phyloP scores from a whole-genome alignment of 352 stramenopile species.

The Pythium utonaiense region DNA sequence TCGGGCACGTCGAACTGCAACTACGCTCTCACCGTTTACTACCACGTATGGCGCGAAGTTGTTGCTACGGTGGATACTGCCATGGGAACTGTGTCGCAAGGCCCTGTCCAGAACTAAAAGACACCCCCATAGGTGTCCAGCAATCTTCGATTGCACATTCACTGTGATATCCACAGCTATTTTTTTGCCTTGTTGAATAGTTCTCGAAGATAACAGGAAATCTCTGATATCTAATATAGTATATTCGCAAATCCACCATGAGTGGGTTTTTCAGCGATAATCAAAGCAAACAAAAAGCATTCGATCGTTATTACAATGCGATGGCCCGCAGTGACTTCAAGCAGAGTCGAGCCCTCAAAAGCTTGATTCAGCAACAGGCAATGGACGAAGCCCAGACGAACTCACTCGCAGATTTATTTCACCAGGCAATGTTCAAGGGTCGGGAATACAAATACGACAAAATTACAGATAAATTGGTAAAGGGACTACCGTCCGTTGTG shows the following conservation, averaged over 20 bases:
- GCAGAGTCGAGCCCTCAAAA: constrained; percentile 17
- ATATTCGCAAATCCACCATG: too few relatives aligned
- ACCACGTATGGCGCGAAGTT: constrained; percentile 25
- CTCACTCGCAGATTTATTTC: constrained; percentile 15
- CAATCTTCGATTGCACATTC: too few relatives aligned
- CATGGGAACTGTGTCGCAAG: constrained; percentile 24
- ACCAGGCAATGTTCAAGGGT: constrained; percentile 12
- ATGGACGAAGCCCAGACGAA: constrained; percentile 10
- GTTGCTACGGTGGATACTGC: constrained; percentile 22
- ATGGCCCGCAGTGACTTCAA: constrained; percentile 20
- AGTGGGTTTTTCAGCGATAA: constrained; percentile 24
- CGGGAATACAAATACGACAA: constrained; percentile 16
- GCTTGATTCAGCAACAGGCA: constrained; percentile 14
- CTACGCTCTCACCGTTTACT: constrained; percentile 21
- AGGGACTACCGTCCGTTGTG: background rate
- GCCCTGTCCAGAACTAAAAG: constrained; percentile 21
- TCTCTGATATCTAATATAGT: constrained; percentile 27
- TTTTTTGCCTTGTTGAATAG: too few relatives aligned
- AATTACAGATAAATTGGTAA: constrained; percentile 15
- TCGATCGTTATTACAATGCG: constrained; percentile 25
- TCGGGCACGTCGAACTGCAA: constrained; percentile 20
- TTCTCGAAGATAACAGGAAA: too few relatives aligned
- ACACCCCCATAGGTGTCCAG: too few relatives aligned
- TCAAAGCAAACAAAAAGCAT: constrained; percentile 25
- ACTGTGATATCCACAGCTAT: too few relatives aligned